Conservation (phyloP, 257 asterid species). For the Solanum rostratum region DNA sequence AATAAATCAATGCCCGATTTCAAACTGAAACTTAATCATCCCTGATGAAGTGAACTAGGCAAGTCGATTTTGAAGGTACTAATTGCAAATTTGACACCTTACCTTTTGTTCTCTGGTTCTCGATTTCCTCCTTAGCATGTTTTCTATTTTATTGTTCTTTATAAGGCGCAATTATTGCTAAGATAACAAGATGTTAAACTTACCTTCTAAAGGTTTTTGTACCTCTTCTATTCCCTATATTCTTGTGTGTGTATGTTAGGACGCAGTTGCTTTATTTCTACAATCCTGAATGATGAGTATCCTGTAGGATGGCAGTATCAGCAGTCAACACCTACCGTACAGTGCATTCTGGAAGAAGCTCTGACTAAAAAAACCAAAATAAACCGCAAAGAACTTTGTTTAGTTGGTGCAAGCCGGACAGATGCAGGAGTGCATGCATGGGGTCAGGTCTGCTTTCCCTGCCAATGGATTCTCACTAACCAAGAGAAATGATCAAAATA, state of each 20-base stretch:
- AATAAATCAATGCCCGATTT: not conserved
- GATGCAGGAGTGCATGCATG: constrained; percentile 97
- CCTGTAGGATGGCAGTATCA: constrained; percentile 87
- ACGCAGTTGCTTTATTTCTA: not conserved
- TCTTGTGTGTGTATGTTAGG: not conserved
- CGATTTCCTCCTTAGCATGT: not conserved
- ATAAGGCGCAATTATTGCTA: not conserved
- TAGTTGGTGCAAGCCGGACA: constrained; percentile 85
- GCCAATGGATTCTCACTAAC: not conserved
- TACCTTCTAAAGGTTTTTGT: not conserved
- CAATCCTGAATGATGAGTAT: constrained; percentile 1
- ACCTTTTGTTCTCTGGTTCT: not conserved
- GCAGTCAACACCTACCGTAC: constrained; percentile 66
- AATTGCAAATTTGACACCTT: not conserved
- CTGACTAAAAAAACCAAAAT: constrained; percentile 45
- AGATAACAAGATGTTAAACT: not conserved
- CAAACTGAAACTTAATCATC: not conserved
- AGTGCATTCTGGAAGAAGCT: constrained; percentile 62
- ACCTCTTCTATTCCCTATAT: not conserved
- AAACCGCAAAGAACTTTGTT: constrained; percentile 48
- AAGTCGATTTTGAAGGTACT: not conserved
- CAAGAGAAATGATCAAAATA: not conserved
- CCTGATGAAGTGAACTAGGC: not conserved
- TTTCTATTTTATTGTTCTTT: not conserved
- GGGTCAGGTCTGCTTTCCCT: constrained; percentile 69